Evolutionary conservation across 768 basidiomycete species (phyloP), one percentile per base, ranked within the genome.

Genomic region (Dendrothele bispora): DNA sequence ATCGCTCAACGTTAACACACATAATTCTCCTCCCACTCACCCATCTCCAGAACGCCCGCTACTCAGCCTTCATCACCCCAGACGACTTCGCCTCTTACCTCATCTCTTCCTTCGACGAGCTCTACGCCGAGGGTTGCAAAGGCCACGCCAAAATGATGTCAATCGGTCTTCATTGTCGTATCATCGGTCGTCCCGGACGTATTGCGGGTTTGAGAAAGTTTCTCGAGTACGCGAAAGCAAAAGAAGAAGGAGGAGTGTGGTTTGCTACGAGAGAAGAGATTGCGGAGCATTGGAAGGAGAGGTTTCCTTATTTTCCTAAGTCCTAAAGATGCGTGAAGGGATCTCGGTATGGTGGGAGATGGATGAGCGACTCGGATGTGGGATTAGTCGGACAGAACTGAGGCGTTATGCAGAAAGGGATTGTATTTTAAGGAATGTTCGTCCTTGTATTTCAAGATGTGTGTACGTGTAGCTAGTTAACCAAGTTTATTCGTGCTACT

Each of bases 131-230:
- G 30, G 50, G 45, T 12, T n/a, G 14, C 20, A 22, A 14, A 22
- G 51, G 46, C 18, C 47, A 46, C 14, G 38, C 47, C 8, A 52
- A 52, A 29, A 52, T 52, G 51, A 49, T 52, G 51, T 52, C 51
- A 29, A 37, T 52, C 17, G 51, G 51, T 7, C 30, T 52, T 10
- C 44, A 51, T 17, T 30, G 32, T 36, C 42, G 46, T 24, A 49
- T 38, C n/a, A 36, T 52, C 20, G 51, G 51, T 32, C 37, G 46
- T 5, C 51, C 51, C 4, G 51, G 48, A 2, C 51, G 51, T 7
- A 29, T 52, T 25, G 36, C 51, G 11, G 51, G 37, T 12, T 32
- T 52, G 18, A 26, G 40, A 20, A 40, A 49, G 14, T 52, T 52
- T 29, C 15, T 52, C 17, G 48, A 52, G 41, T 49, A 52, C 27